Evolutionary conservation across 768 basidiomycete species (phyloP).

Genomic region (Boletus patriciae): DNA sequence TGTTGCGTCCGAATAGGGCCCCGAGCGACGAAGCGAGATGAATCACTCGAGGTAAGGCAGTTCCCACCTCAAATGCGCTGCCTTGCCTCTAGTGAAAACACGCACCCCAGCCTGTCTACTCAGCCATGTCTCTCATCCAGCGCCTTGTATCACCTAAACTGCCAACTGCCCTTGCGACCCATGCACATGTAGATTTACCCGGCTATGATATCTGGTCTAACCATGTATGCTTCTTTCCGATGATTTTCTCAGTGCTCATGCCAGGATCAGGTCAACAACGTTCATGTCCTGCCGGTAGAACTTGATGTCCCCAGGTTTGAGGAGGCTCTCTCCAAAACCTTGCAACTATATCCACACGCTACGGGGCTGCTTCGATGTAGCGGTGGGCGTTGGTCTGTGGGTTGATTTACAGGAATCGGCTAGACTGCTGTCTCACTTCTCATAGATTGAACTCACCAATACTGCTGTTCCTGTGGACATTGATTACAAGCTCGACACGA

Average conservation of each 20-base stretch:
- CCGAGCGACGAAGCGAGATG: too few relatives aligned
- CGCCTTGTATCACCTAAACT: constrained; percentile 19
- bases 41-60: too few relatives aligned
- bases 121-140: constrained; percentile 16
- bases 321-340: constrained; percentile 21
- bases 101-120: not conserved
- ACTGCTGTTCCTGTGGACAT: constrained; percentile 17
- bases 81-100: too few relatives aligned
- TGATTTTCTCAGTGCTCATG: constrained; percentile 1
- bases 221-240: constrained; percentile 9
- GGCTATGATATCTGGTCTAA: constrained; percentile 25
- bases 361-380: constrained; percentile 20
- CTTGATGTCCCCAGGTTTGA: constrained; percentile 21
- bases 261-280: constrained; percentile 13
- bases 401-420: not conserved
- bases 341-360: constrained; percentile 29
- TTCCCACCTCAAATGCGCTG: too few relatives aligned
- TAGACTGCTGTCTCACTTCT: not conserved
- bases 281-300: constrained; percentile 18
- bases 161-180: constrained; percentile 14
- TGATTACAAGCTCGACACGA: constrained; percentile 7
- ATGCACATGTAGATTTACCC: constrained; percentile 16
- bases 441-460: constrained; percentile 26
- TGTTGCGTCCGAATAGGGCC: too few relatives aligned
- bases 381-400: constrained; percentile 19